A percentile compares a stretch with the other conserved stretches of the same genome.
phyloP scores from a whole-genome alignment of 2,329 filamentous ascomycete species.

The Mycosphaerella sp. region DNA sequence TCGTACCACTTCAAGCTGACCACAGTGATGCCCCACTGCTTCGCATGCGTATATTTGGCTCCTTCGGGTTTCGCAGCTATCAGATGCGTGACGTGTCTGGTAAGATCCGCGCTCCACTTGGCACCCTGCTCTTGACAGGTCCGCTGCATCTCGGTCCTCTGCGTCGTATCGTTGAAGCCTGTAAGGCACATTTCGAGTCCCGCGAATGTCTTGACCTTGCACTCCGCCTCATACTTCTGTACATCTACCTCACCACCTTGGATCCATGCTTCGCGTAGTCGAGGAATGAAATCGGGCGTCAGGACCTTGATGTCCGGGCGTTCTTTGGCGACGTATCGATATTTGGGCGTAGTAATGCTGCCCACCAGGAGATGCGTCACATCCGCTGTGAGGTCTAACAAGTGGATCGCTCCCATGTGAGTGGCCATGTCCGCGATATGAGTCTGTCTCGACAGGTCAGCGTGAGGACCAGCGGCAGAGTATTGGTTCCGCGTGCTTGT shows the following conservation, averaged over 20 bases:
- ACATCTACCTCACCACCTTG: constrained; percentile 70
- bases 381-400: constrained; percentile 88
- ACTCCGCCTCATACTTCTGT: constrained; percentile 57
- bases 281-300: constrained; percentile 75
- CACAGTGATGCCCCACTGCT: constrained; percentile 69
- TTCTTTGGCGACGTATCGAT: constrained; percentile 87
- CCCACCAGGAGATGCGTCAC: constrained; percentile 93
- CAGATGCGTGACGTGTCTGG: constrained; percentile 77
- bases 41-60: constrained; percentile 86
- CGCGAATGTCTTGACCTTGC: constrained; percentile 58
- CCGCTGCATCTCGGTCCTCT: constrained; percentile 64
- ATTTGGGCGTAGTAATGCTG: constrained; percentile 83
- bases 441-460: constrained; percentile 19
- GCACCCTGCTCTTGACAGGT: constrained; percentile 65
- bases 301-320: constrained; percentile 80
- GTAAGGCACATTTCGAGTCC: constrained; percentile 61
- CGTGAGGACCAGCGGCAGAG: constrained; percentile 6
- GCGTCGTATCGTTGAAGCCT: constrained; percentile 59
- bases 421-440: constrained; percentile 52
- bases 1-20: constrained; percentile 80
- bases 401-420: constrained; percentile 81
- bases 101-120: constrained; percentile 81
- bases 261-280: constrained; percentile 73
- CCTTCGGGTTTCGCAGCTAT: constrained; percentile 73
- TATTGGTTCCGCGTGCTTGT: background rate